Evolutionary conservation across 345 rosid species (phyloP).

Genomic region (Aquilaria yunnanensis): DNA sequence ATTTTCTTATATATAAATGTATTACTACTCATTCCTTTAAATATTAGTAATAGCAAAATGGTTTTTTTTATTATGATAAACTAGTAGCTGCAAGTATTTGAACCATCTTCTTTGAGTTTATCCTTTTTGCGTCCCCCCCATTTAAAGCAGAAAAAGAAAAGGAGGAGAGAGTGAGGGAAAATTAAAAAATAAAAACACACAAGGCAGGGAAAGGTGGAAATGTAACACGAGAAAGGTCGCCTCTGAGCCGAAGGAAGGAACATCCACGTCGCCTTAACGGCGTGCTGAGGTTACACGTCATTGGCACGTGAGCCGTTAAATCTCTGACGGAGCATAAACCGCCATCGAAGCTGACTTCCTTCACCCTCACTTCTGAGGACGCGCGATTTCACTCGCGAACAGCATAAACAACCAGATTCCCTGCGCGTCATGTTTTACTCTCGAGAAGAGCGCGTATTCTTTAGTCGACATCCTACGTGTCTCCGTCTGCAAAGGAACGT

Average conservation of each 20-base stretch:
- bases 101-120: no score
- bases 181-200: neutral
- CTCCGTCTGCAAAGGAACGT: neutral
- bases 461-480: neutral
- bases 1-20: no score
- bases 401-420: neutral
- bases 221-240: no score
- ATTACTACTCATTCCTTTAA: no score
- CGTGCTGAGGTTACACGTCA: neutral
- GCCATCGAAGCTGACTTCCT: conserved; percentile 1
- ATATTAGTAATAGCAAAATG: no score
- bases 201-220: neutral
- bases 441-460: neutral
- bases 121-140: no score
- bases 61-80: no score
- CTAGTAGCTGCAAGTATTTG: no score
- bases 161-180: neutral
- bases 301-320: neutral
- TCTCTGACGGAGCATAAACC: neutral
- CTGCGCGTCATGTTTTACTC: neutral
- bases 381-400: neutral
- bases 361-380: neutral
- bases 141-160: no score
- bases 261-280: neutral
- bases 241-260: no score